phyloP scores from a whole-genome alignment of 257 asterid species.

The Solanum chiquidenum region DNA sequence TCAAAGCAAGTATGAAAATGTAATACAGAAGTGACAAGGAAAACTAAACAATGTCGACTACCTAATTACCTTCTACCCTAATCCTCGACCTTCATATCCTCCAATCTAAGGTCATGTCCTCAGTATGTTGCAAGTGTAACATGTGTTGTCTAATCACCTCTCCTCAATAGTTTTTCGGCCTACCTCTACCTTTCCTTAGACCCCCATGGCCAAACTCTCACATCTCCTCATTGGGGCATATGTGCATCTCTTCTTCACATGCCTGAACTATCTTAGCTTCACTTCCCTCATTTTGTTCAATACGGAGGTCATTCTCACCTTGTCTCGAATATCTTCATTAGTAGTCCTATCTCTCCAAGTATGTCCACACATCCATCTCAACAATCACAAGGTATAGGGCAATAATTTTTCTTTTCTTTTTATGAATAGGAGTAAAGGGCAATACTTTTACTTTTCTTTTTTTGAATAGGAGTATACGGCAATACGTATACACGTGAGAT shows the following conservation, averaged over 20 bases:
- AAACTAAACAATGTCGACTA: not conserved
- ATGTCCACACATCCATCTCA: not conserved
- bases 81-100: not conserved
- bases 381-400: not conserved
- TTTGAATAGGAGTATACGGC: not conserved
- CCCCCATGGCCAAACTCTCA: not conserved
- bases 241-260: not conserved
- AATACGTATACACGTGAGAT: not conserved
- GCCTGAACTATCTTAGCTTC: not conserved
- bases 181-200: not conserved
- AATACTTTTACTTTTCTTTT: not conserved
- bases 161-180: not conserved
- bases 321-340: not conserved
- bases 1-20: not conserved
- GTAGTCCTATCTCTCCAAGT: not conserved
- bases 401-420: not conserved
- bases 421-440: not conserved
- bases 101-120: not conserved
- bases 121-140: not conserved
- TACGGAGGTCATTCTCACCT: not conserved
- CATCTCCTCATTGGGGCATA: not conserved
- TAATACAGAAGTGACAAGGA: not conserved
- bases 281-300: not conserved
- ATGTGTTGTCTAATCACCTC: not conserved
- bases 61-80: not conserved